phyloP scores from a whole-genome alignment of 192 early-diverging fungal species.

The Chytriomyces sp. region DNA sequence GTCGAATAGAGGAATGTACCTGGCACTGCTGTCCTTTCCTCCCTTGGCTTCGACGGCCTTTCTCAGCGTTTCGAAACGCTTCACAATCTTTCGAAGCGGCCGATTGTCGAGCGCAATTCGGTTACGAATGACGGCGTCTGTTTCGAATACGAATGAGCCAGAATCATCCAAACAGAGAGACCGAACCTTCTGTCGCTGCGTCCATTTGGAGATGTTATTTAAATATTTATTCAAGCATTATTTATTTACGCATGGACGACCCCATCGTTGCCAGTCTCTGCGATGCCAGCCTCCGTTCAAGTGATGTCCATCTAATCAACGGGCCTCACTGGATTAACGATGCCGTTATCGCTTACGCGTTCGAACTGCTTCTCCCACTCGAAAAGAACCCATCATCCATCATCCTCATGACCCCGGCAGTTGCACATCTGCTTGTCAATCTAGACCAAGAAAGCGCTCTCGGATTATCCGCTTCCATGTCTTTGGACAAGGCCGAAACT shows the following conservation, averaged over 20 bases:
- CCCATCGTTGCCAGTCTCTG: background rate
- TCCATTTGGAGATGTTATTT: background rate
- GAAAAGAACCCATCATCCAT: background rate
- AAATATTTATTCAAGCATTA: background rate
- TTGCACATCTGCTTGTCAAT: conserved; percentile 41
- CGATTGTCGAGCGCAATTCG: conserved; percentile 41
- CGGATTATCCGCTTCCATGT: background rate
- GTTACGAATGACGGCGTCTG: conserved; percentile 42
- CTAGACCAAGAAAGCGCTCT: conserved; percentile 4
- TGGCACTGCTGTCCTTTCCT: background rate
- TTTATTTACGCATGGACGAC: conserved; percentile 1
- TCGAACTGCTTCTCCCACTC: conserved; percentile 36
- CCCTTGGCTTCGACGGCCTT: background rate
- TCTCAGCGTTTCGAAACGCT: conserved; percentile 6
- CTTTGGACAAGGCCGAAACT: background rate
- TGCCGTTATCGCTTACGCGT: conserved; percentile 50
- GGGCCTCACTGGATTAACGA: conserved; percentile 54
- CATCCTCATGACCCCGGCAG: conserved; percentile 40
- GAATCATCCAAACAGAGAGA: background rate
- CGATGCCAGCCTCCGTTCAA: conserved; percentile 28
- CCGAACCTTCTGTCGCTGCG: background rate
- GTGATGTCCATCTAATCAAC: conserved; percentile 38
- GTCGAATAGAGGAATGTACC: background rate
- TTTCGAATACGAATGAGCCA: too few relatives aligned
- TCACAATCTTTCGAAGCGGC: conserved; percentile 37